Base-by-base conservation (phyloP, 352 stramenopile species). In the Blastocystis sp. region DNA sequence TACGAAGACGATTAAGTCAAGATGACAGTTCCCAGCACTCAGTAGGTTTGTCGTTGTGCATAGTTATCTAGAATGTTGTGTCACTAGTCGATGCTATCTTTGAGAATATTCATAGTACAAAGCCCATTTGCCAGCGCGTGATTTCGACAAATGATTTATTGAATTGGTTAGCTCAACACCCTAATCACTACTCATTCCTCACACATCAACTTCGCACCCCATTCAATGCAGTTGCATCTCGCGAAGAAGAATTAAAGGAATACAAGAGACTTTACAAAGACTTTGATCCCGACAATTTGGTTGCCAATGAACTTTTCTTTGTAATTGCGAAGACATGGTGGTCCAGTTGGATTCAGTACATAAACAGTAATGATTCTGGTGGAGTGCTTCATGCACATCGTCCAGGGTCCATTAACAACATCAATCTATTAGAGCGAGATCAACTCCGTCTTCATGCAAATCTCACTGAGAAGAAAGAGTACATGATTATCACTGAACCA, bases 401-500 rank as follows among this genome's bases (percentile, higher is more conserved):
- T 58, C 78, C 78, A 6, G 78, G 78, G 15, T n/a, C 40, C 44
- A 89, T 89, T 53, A 64, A 89, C 54, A 89, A 89, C 66, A 76
- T 42, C 0, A 62, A 76, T 17, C 48, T 89, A 22, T 13, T 89
- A 51, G 78, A 89, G 30, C 30, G 56, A 3, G 78, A 89, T 56
- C 22, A 64, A 1, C 24, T 68, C 1, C 60, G 60, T 22, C 35
- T 89, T 19, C 60, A 42, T 30, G 30, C 57, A 4, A 69, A 89
- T 24, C 44, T 89, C 5, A 78, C 78, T 17, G 78, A 89, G 66
- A 77, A 88, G 42, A 76, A 79, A 42, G 93, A 97, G 79, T 96
- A 95, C 89, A 91, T 95, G 27, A 92, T 97, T 4, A 93, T 97
- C 35, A 92, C 91, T 30, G 93, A 95, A 82, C 92, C 94, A 70